Base-by-base conservation (phyloP, 139 green algal genomes). In the Eudorina sp. region DNA sequence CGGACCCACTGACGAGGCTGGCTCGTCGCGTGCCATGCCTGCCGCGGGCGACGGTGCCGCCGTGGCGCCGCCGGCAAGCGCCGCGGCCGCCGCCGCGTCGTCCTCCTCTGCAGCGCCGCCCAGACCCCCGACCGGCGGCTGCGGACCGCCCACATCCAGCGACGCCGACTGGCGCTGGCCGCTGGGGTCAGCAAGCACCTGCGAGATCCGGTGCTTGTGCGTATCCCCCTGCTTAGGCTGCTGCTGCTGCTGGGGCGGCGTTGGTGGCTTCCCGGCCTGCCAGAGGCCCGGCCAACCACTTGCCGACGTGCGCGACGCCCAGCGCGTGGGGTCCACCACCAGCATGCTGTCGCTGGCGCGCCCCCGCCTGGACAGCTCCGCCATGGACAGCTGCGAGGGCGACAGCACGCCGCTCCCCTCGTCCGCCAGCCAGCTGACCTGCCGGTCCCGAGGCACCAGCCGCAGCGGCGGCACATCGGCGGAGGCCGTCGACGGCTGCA, bases 351-450 rank as follows among this genome's bases (percentile, higher is more conserved):
- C 31, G 7, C 36, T 29, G 19, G 6, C 14, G 34, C 66, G 36
- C 23, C 38, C 7, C 38, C 70, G 70, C 40, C 14, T 16, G 11
- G 43, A 68, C 16, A 34, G 41, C 31, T 86, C 81, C 45, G 43
- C 53, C 19, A 87, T 45, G 19, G 81, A 87, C 18, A 79, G 62
- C 62, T 78, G 62, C 18, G 64, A 79, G 31, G 81, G 81, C 6
- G 81, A 77, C 60, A 77, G 60, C 29, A 75, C 29, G 27, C 58
- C 29, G 80, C 60, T 62, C 13, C 25, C 34, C 21, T 62, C 25
- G 13, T 74, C 34, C 8, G 14, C 5, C 46, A 23, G 27, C 1
- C 3, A 38, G 69, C 43, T 18, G 36, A 25, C 3, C 14, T 41
- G 46, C 31, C 36, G 2, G 69, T 5, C 25, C 3, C 34, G 38